Base-by-base conservation (phyloP, 108 stramenopile genomes). In the Epithemia pelagica region DNA sequence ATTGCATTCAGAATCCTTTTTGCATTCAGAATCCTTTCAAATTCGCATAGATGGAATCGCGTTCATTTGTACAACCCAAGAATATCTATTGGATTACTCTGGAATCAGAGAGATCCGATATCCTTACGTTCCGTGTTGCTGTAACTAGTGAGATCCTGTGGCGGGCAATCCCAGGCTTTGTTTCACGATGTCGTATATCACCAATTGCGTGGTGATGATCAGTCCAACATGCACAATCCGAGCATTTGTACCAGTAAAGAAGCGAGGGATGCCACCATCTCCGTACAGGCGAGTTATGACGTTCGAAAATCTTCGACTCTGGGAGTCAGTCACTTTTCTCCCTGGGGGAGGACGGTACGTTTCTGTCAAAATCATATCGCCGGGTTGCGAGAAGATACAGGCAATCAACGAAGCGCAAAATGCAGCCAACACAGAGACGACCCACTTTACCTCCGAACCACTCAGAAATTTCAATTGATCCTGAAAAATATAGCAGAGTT, bases 101-200 rank as follows among this genome's bases (percentile, higher is more conserved):
- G n/a, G n/a, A n/a, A n/a, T n/a, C n/a, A n/a, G n/a, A n/a, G n/a
- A n/a, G n/a, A n/a, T n/a, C n/a, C n/a, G n/a, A n/a, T n/a, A n/a
- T n/a, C n/a, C n/a, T n/a, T n/a, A n/a, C n/a, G n/a, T n/a, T n/a
- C n/a, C n/a, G n/a, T n/a, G n/a, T n/a, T n/a, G n/a, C 15, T 46
- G 15, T 46, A 10, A 2, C 52, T 75, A 89, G 72, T 89, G 87
- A 55, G 76, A 75, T 26, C 92, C 92, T 18, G 96, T 95, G 1
- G 93, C 91, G 21, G 96, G 93, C 46, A 97, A 62, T 28, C 97
- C 97, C 62, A 97, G 66, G 8, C 87, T 75, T 67, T 82, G 86
- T 84, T 97, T 97, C 37, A 96, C 87, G 7, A 92, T 58, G 65
- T 97, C 95, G 76, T 97, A 97, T 29, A 97, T 86, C 30, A 97